These are phyloP conservation scores for Lophiotrema nucula DNA, from an alignment of 495 filamentous ascomycete genomes.

Conservation along the genomic window DNA sequence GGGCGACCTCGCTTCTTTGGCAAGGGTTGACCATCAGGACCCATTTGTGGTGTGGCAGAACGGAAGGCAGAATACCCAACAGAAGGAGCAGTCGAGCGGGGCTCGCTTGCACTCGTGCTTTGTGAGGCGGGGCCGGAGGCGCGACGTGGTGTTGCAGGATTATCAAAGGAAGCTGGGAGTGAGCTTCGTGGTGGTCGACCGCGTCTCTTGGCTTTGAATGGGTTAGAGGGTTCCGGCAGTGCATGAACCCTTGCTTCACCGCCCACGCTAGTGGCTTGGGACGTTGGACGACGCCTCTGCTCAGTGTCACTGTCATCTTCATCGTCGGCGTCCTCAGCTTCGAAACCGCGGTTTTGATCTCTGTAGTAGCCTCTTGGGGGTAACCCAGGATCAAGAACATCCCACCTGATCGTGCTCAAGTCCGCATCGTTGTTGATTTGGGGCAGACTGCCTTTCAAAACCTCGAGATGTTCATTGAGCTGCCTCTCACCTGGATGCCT, in stretches of 20 bases:
- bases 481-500: slow-evolving; percentile 56
- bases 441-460: slow-evolving; percentile 45
- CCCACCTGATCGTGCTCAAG: slow-evolving; percentile 66
- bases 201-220: slow-evolving; percentile 23
- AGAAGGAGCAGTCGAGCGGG: slow-evolving; percentile 19
- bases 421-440: slow-evolving; percentile 51
- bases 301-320: slow-evolving; percentile 35
- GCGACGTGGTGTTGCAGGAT: not conserved
- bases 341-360: slow-evolving; percentile 4
- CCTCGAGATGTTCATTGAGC: slow-evolving; percentile 61
- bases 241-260: slow-evolving; percentile 10
- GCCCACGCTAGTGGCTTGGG: not conserved
- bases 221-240: slow-evolving; percentile 16
- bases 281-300: not conserved
- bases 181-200: slow-evolving; percentile 25
- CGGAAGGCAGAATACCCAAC: slow-evolving; percentile 39
- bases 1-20: slow-evolving; percentile 45
- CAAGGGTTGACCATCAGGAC: slow-evolving; percentile 32
- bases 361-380: slow-evolving; percentile 28
- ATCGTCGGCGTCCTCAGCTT: slow-evolving; percentile 36
- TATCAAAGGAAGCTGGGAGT: slow-evolving; percentile 5
- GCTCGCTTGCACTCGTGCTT: slow-evolving; percentile 21
- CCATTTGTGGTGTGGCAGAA: slow-evolving; percentile 2
- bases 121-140: not conserved
- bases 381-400: slow-evolving; percentile 58